Conservation (phyloP, 2,329 filamentous ascomycete species). For the Chaetomium globosum region DNA sequence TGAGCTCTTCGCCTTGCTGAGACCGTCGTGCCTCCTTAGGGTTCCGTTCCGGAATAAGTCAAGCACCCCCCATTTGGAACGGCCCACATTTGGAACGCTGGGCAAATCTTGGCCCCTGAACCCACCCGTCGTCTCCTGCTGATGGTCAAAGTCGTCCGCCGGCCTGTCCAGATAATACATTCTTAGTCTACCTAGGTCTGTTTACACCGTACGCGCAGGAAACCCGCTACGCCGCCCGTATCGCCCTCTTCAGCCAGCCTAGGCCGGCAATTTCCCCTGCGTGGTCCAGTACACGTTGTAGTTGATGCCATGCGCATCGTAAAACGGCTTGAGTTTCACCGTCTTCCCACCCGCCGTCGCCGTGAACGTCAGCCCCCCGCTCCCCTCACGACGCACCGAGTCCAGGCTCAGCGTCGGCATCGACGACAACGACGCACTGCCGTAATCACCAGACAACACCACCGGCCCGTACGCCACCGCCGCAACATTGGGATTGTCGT, state of each 20-base stretch:
- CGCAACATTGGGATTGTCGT: conserved; percentile 49
- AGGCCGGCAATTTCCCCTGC: conserved; percentile 2
- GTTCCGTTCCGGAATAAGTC: no score
- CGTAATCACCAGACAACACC: conserved; percentile 52
- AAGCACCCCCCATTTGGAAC: no score
- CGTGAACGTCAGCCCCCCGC: conserved; percentile 39
- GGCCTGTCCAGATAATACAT: background rate
- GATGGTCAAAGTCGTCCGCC: no score
- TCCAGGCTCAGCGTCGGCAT: conserved; percentile 41
- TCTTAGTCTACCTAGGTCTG: no score
- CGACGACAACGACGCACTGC: conserved; percentile 36
- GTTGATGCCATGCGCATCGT: conserved; percentile 47
- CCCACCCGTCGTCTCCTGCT: no score
- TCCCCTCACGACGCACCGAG: conserved; percentile 4
- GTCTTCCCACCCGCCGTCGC: conserved; percentile 40
- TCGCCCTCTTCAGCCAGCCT: background rate
- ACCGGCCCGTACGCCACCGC: conserved; percentile 53
- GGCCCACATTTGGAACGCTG: no score
- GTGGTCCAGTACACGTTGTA: conserved; percentile 48
- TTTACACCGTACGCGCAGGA: background rate
- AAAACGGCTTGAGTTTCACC: conserved; percentile 45
- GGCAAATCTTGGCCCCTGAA: no score
- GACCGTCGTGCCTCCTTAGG: no score
- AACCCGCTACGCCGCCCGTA: background rate
- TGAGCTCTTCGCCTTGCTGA: no score